Evolutionary conservation across 192 early-diverging fungal species (phyloP).

Genomic region (Coemansia umbellata): DNA sequence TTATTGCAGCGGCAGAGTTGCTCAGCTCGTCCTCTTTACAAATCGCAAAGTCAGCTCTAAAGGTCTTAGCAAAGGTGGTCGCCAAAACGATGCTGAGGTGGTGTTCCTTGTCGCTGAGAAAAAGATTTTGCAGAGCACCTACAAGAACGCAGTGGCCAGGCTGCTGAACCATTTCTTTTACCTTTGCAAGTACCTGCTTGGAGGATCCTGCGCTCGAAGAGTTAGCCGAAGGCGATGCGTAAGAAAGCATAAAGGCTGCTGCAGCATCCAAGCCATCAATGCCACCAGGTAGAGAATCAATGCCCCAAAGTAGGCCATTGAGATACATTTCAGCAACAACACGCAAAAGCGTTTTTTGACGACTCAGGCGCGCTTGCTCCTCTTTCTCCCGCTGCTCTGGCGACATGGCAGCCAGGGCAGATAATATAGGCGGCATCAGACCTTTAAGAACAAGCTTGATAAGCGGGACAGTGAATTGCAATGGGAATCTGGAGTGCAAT

Average conservation of each 20-base stretch:
- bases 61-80: slow-evolving; percentile 25
- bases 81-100: slow-evolving; percentile 42
- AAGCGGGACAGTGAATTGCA: slow-evolving; percentile 69
- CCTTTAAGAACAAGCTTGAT: slow-evolving; percentile 61
- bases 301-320: slow-evolving; percentile 62
- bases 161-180: slow-evolving; percentile 39
- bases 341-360: slow-evolving; percentile 65
- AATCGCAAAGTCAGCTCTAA: slow-evolving; percentile 24
- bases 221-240: not conserved
- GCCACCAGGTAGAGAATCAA: slow-evolving; percentile 31
- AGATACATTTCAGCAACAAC: slow-evolving; percentile 81
- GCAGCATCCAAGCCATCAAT: slow-evolving; percentile 28
- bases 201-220: slow-evolving; percentile 1
- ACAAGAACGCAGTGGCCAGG: slow-evolving; percentile 43
- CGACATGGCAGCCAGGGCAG: slow-evolving; percentile 58
- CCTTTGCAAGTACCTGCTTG: slow-evolving; percentile 23
- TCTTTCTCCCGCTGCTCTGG: slow-evolving; percentile 85
- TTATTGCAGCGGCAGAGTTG: slow-evolving; percentile 4
- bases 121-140: slow-evolving; percentile 40
- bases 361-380: slow-evolving; percentile 63
- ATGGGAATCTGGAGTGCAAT: slow-evolving; percentile 86
- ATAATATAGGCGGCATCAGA: slow-evolving; percentile 59
- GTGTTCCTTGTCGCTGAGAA: slow-evolving; percentile 38
- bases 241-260: slow-evolving; percentile 26
- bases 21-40: slow-evolving; percentile 7